These are phyloP conservation scores for Lipomyces kockii DNA, from an alignment of 805 yeast species.

Conservation along the genomic window DNA sequence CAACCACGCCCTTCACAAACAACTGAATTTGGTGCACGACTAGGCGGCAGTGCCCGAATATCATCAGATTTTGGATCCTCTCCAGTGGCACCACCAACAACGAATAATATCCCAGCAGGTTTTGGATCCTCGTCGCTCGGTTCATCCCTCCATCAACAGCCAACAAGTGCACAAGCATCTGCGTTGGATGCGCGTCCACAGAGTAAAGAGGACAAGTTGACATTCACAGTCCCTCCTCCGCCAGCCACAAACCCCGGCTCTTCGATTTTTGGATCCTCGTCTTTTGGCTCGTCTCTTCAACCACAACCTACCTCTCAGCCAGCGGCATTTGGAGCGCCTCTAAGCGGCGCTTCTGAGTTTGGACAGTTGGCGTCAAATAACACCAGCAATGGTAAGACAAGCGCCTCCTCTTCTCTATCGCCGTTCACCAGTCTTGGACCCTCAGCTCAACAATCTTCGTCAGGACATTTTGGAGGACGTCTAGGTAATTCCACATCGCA, in stretches of 20 bases:
- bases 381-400: background rate
- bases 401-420: background rate
- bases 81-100: background rate
- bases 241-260: constrained; percentile 10
- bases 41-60: background rate
- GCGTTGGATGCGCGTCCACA: constrained; percentile 19
- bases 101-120: background rate
- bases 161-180: background rate
- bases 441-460: background rate
- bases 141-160: background rate
- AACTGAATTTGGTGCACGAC: background rate
- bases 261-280: background rate
- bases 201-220: constrained; percentile 3
- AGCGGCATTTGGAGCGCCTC: constrained; percentile 6
- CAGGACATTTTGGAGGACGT: background rate
- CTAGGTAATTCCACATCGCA: background rate
- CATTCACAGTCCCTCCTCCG: constrained; percentile 8
- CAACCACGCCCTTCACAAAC: background rate
- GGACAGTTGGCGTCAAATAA: background rate
- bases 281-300: constrained; percentile 2
- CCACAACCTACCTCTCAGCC: constrained; percentile 11
- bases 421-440: background rate
- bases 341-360: constrained; percentile 11
- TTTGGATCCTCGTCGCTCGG: background rate
- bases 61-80: constrained; percentile 1